Conservation (phyloP, 2,329 filamentous ascomycete species). For the Trichophyton schoenleinii region DNA sequence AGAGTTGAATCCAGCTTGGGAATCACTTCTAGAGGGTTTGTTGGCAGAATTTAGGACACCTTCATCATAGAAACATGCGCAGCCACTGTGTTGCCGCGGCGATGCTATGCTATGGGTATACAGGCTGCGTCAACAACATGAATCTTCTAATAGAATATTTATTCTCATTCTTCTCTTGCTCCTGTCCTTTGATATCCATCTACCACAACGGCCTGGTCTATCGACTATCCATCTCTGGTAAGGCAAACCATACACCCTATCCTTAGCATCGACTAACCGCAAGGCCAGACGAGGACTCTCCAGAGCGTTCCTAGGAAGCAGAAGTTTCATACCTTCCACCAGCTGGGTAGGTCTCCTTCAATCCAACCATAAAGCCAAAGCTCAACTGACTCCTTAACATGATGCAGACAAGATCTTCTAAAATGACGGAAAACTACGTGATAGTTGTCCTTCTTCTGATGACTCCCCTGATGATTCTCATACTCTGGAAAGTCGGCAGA, state of each 20-base stretch:
- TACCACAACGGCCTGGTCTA: too few species aligned
- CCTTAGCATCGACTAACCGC: background rate
- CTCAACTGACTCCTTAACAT: too few species aligned
- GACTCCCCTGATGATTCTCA: constrained; percentile 15
- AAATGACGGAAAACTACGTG: constrained; percentile 16
- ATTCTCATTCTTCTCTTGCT: background rate
- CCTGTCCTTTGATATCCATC: background rate
- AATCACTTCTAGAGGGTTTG: constrained; percentile 16
- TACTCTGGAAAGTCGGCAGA: constrained; percentile 15
- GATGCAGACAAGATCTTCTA: background rate
- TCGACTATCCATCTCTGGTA: background rate
- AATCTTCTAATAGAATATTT: background rate
- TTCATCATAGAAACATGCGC: background rate
- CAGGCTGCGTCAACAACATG: background rate
- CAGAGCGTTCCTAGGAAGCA: background rate
- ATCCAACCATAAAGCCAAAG: background rate
- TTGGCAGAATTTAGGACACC: constrained; percentile 7
- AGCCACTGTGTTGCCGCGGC: background rate
- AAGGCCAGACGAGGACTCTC: background rate
- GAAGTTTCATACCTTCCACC: background rate
- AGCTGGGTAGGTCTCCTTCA: background rate
- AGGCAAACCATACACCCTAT: background rate
- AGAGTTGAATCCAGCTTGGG: constrained; percentile 7
- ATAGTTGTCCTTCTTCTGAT: constrained; percentile 19
- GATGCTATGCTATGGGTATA: background rate